Evolutionary conservation across 1,284 basidiomycete species (phyloP).

Genomic region (Bjerkandera adusta): DNA sequence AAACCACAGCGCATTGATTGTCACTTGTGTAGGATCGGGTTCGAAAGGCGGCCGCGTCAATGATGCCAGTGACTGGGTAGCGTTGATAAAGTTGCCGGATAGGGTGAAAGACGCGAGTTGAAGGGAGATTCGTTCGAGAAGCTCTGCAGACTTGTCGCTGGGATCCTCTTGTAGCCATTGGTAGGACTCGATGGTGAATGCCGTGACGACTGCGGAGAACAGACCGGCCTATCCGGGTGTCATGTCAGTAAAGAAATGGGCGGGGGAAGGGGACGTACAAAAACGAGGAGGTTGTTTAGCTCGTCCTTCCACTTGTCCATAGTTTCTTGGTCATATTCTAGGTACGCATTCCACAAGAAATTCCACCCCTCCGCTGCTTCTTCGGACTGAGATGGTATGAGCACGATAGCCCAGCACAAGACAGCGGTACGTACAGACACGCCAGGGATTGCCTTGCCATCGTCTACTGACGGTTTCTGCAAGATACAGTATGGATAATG

Average conservation of each 20-base stretch:
- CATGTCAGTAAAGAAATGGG: neutral
- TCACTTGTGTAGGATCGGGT: neutral
- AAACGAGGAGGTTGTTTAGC: constrained; percentile 23
- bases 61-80: neutral
- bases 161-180: constrained; percentile 9
- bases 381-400: too few relatives aligned
- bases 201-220: constrained; percentile 14
- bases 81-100: constrained; percentile 6
- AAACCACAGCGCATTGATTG: constrained; percentile 11
- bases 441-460: too few relatives aligned
- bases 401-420: too few relatives aligned
- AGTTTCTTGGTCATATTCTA: neutral
- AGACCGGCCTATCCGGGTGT: constrained; percentile 9
- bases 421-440: too few relatives aligned
- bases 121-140: constrained; percentile 10
- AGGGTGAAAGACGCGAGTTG: constrained; percentile 6
- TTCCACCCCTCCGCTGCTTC: too few relatives aligned
- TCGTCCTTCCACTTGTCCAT: constrained; percentile 22
- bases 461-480: too few relatives aligned
- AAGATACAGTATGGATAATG: too few relatives aligned
- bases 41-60: neutral
- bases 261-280: constrained; percentile 17
- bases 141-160: neutral
- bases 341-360: too few relatives aligned
- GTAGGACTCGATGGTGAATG: constrained; percentile 10